Evolutionary conservation across 345 rosid species (phyloP), one percentile per base, ranked within the genome.

Genomic region (Sapria himalayana): DNA sequence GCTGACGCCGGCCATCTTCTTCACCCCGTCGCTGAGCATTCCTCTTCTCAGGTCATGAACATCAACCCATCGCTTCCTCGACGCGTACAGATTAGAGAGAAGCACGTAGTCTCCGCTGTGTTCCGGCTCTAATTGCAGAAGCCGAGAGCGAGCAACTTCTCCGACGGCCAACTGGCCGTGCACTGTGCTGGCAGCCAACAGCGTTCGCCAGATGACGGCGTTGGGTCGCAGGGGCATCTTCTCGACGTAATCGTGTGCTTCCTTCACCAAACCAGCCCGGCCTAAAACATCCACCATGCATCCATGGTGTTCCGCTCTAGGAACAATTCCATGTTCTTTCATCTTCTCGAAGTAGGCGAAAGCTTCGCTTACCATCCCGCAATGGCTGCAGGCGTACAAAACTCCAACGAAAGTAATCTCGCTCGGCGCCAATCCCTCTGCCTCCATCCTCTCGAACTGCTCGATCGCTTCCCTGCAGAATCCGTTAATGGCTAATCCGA

Each of bases 261-360:
- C 55, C 47, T 61, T 70, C 36, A 80, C 78, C 54, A 60, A 53
- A 27, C 96, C 91, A 13, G 93, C 80, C 48, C 96, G 58, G 25
- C 92, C 76, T 57, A 81, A 48, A 64, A 85, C 48, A 69, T 85
- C 96, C 14, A 85, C 82, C 76, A 80, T 74, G 48, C 96, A 80
- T 46, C 93, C 96, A 43, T 59, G 51, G 61, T 85, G 96, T 48
- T 85, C 93, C 4, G 81, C 73, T 56, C 58, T 63, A n/a, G 96
- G 81, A 48, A 52, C 48, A 33, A 85, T 69, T 24, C 70, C 63
- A 51, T 61, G 70, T 46, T 73, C 64, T 54, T 37, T 56, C 92
- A 81, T 85, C 49, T 58, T 71, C 18, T 5, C 41, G 36, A 85
- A 74, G 61, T 73, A 74, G 39, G 35, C 29, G 48, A 77, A 81